Evolutionary conservation across 352 stramenopile genomes (phyloP).

Genomic region (Phytopythium chamaehyphon): DNA sequence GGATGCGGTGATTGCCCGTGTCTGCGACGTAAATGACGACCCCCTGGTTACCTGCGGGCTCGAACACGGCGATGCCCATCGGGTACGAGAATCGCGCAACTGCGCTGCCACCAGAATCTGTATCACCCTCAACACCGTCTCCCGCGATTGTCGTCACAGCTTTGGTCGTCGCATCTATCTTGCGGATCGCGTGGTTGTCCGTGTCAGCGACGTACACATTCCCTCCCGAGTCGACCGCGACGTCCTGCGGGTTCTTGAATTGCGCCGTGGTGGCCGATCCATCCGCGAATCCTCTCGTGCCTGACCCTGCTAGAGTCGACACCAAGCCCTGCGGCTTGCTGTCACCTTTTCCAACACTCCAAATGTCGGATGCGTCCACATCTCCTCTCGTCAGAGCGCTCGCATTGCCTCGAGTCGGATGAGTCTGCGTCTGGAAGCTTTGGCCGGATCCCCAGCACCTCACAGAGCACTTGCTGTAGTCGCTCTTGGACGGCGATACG

Average conservation of each 20-base stretch:
- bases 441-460: conserved; percentile 91
- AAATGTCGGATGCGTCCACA: conserved; percentile 58
- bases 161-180: conserved; percentile 49
- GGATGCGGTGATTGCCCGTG: conserved; percentile 82
- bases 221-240: conserved; percentile 89
- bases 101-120: conserved; percentile 33
- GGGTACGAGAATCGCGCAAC: conserved; percentile 63
- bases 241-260: conserved; percentile 89
- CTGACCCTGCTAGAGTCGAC: conserved; percentile 86
- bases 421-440: conserved; percentile 15
- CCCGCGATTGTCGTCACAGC: conserved; percentile 55
- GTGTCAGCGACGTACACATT: conserved; percentile 95
- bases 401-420: conserved; percentile 34
- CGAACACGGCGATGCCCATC: conserved; percentile 59
- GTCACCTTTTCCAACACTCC: conserved; percentile 25
- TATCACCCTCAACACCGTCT: conserved; percentile 37
- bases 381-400: conserved; percentile 21
- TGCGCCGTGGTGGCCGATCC: conserved; percentile 50
- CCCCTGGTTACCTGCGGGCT: conserved; percentile 18
- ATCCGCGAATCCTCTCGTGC: conserved; percentile 73
- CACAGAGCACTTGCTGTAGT: conserved; percentile 88
- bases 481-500: conserved; percentile 58
- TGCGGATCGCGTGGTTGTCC: conserved; percentile 91
- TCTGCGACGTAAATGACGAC: conserved; percentile 69
- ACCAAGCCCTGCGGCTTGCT: conserved; percentile 88